A percentile compares a stretch with the other conserved stretches of the same genome.
Conservation (phyloP, 345 rosid genomes). For the Eucalyptus cladocalyx region DNA sequence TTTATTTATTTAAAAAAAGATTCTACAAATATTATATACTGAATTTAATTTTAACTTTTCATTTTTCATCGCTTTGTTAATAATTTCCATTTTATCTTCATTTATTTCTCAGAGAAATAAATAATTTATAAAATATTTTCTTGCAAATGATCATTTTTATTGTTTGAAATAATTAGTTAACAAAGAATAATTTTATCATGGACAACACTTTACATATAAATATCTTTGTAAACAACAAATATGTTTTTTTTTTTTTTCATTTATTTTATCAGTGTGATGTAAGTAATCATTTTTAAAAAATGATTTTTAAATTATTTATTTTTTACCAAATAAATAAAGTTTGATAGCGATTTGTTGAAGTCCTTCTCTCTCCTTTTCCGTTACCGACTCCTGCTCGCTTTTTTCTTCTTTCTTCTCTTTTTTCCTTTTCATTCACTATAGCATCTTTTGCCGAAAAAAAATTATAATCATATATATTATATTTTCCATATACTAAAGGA, state of each 20-base stretch:
- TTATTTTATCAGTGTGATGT: background rate
- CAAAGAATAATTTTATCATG: fast-evolving
- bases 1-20: background rate
- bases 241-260: background rate
- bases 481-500: background rate
- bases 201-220: fast-evolving
- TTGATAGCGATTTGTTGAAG: background rate
- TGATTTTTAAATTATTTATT: background rate
- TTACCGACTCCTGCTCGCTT: background rate
- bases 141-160: fast-evolving
- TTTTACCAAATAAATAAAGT: fast-evolving
- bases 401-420: background rate
- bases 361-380: background rate
- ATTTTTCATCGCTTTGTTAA: background rate
- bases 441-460: background rate
- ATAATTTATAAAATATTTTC: background rate
- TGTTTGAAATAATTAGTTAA: background rate
- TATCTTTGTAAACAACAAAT: fast-evolving
- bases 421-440: background rate
- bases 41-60: background rate
- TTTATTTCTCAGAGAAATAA: fast-evolving
- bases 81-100: background rate
- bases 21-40: background rate
- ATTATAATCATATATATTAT: background rate
- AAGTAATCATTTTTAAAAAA: background rate